These are phyloP conservation scores for Neurospora sp. DNA, from an alignment of 495 filamentous ascomycete species.

Conservation along the genomic window DNA sequence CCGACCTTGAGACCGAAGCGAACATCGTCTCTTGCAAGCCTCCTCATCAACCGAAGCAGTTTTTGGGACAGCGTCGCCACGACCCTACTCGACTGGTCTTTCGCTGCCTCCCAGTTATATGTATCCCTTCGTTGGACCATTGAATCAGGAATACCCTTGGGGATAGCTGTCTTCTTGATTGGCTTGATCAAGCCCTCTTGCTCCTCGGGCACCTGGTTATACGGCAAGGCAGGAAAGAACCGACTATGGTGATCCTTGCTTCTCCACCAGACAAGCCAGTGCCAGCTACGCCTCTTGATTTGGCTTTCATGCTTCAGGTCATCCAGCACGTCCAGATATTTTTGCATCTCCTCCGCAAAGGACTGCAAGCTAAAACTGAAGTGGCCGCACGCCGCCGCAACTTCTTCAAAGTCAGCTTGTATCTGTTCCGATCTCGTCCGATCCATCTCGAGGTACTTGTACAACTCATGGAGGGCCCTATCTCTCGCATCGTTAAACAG, in stretches of 20 bases:
- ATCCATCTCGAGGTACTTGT: slow-evolving; percentile 61
- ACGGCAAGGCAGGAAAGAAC: slow-evolving; percentile 25
- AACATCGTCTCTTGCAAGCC: slow-evolving; percentile 43
- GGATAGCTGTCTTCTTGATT: slow-evolving; percentile 35
- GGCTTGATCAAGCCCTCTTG: slow-evolving; percentile 27
- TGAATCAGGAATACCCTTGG: slow-evolving; percentile 36
- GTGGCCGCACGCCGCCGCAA: slow-evolving; percentile 89
- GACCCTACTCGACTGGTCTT: slow-evolving; percentile 22
- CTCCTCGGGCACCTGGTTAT: slow-evolving; percentile 45
- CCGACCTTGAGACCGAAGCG: slow-evolving; percentile 88
- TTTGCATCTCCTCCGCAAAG: slow-evolving; percentile 81
- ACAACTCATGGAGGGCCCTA: slow-evolving; percentile 65
- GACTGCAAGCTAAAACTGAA: slow-evolving; percentile 83
- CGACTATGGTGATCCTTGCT: slow-evolving; percentile 11
- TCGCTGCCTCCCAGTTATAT: slow-evolving; percentile 30
- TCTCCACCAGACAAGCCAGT: slow-evolving; percentile 79
- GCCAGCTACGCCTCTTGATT: slow-evolving; percentile 59
- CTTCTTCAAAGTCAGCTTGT: slow-evolving; percentile 93
- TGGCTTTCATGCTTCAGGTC: slow-evolving; percentile 63
- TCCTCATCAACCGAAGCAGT: slow-evolving; percentile 27
- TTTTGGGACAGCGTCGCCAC: slow-evolving; percentile 28
- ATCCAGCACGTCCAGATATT: slow-evolving; percentile 72
- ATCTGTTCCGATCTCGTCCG: slow-evolving; percentile 53
- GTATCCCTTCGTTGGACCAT: slow-evolving; percentile 33
- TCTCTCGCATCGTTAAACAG: slow-evolving; percentile 66